Evolutionary conservation across 2,329 filamentous ascomycete species (phyloP).

Genomic region (Arthrobotrys conoides): DNA sequence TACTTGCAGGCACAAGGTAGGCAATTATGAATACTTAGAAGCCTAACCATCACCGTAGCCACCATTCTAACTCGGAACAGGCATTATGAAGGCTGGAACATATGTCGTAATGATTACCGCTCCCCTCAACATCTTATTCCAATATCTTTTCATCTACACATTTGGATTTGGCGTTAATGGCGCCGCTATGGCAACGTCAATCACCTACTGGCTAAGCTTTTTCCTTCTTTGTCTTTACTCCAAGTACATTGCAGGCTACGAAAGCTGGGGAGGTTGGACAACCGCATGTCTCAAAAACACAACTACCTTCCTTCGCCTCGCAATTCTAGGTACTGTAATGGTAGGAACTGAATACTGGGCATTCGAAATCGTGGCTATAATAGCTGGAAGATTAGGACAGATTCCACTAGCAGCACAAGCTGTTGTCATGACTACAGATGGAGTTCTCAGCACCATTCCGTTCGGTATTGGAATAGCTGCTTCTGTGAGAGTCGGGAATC

Average conservation of each 20-base stretch:
- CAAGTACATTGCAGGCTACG: constrained; percentile 77
- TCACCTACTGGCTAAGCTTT: constrained; percentile 90
- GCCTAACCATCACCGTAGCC: not conserved
- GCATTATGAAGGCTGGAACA: constrained; percentile 83
- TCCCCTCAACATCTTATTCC: constrained; percentile 83
- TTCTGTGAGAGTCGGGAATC: constrained; percentile 82
- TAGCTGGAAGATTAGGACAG: constrained; percentile 83
- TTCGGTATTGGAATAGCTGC: constrained; percentile 89
- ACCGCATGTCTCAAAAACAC: constrained; percentile 77
- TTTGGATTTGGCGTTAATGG: constrained; percentile 80
- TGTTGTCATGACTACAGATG: constrained; percentile 91
- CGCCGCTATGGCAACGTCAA: constrained; percentile 83
- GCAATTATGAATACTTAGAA: not conserved
- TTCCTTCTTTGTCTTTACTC: constrained; percentile 81
- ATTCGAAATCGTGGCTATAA: constrained; percentile 89
- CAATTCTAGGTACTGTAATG: constrained; percentile 82
- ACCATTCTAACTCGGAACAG: not conserved
- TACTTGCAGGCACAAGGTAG: constrained; percentile 84
- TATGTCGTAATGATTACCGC: constrained; percentile 87
- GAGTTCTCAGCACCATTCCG: constrained; percentile 78
- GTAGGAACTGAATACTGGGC: constrained; percentile 94
- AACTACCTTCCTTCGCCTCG: constrained; percentile 79
- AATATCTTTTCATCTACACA: constrained; percentile 83
- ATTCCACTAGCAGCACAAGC: constrained; percentile 85
- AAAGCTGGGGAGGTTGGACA: constrained; percentile 84